phyloP scores from a whole-genome alignment of 768 basidiomycete genomes.

The Mycena filopes region DNA sequence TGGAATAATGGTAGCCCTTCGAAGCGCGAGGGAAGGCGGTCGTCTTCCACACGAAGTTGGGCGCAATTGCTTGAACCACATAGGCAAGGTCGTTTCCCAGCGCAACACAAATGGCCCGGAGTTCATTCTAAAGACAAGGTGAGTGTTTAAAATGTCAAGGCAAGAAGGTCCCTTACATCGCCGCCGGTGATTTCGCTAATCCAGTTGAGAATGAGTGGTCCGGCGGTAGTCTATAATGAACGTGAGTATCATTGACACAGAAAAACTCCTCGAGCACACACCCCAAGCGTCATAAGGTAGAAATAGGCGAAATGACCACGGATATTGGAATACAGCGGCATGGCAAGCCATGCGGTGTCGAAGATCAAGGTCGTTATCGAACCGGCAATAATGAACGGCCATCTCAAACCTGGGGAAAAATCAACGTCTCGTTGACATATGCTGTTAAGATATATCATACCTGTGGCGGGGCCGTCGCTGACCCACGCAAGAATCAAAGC shows the following conservation, averaged over 20 bases:
- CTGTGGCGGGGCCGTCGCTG: slow-evolving; percentile 32
- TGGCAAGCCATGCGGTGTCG: slow-evolving; percentile 24
- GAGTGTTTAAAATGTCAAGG: background rate
- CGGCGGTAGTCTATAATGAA: slow-evolving; percentile 24
- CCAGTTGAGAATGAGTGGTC: slow-evolving; percentile 34
- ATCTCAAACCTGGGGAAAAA: slow-evolving; percentile 17
- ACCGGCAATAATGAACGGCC: slow-evolving; percentile 28
- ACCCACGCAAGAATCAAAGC: slow-evolving; percentile 31
- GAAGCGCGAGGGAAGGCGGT: slow-evolving; percentile 30
- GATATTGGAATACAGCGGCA: slow-evolving; percentile 31
- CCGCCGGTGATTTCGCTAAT: slow-evolving; percentile 32
- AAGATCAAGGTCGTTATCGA: slow-evolving; percentile 24
- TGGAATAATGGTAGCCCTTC: slow-evolving; percentile 35
- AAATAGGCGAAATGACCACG: slow-evolving; percentile 35
- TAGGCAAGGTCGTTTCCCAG: slow-evolving; percentile 34
- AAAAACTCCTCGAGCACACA: slow-evolving; percentile 4
- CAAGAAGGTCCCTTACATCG: slow-evolving; percentile 15
- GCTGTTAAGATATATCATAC: background rate
- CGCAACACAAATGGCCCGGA: slow-evolving; percentile 32
- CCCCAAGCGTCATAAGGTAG: slow-evolving; percentile 32
- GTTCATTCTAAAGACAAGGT: slow-evolving; percentile 26
- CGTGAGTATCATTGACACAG: background rate
- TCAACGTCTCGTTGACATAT: background rate
- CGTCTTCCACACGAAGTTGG: slow-evolving; percentile 36
- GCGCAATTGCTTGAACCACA: slow-evolving; percentile 34